Evolutionary conservation across 2,329 filamentous ascomycete genomes (phyloP).

Genomic region (Xylaria sp.): DNA sequence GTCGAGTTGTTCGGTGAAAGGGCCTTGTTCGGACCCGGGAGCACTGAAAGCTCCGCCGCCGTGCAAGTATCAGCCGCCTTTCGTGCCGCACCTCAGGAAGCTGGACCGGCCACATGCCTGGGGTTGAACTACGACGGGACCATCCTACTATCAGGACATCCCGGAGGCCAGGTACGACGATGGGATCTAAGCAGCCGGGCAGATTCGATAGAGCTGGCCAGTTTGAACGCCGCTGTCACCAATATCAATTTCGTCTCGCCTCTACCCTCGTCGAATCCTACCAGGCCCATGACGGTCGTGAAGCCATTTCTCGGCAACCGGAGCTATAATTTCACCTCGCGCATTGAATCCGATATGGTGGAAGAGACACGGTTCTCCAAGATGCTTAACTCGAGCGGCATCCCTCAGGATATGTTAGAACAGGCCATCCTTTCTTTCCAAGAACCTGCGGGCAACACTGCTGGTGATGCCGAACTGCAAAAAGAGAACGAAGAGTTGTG

Average conservation of each 20-base stretch:
- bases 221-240: constrained; percentile 83
- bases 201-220: constrained; percentile 72
- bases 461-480: constrained; percentile 50
- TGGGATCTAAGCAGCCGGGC: constrained; percentile 82
- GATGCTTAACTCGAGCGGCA: constrained; percentile 59
- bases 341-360: constrained; percentile 62
- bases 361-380: constrained; percentile 56
- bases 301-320: constrained; percentile 80
- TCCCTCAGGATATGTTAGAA: constrained; percentile 59
- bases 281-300: constrained; percentile 70
- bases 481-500: constrained; percentile 58
- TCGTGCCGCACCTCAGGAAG: constrained; percentile 68
- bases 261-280: constrained; percentile 57
- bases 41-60: constrained; percentile 64
- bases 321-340: constrained; percentile 72
- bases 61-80: constrained; percentile 65
- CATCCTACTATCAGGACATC: constrained; percentile 81
- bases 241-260: constrained; percentile 80
- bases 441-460: constrained; percentile 44
- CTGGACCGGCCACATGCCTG: constrained; percentile 74
- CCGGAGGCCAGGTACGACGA: constrained; percentile 77
- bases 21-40: constrained; percentile 63
- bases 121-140: constrained; percentile 85
- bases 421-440: constrained; percentile 60
- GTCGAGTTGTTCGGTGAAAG: constrained; percentile 75